A percentile compares a stretch with the other conserved stretches of the same genome.
These are phyloP conservation scores for Dillenia suffruticosa DNA, from an alignment of 164 flowering plant genomes.

Conservation along the genomic window DNA sequence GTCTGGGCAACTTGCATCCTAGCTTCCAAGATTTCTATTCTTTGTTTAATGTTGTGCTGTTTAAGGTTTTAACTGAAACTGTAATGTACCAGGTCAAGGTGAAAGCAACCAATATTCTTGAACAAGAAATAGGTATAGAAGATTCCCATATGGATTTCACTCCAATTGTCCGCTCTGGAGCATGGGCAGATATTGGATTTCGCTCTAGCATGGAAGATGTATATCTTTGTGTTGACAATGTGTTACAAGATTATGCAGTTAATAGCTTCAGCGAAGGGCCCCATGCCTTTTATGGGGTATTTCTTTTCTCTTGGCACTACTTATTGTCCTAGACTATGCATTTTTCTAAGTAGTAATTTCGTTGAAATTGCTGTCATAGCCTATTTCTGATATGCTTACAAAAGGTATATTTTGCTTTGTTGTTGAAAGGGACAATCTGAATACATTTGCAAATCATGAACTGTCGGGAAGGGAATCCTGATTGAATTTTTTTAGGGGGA, in stretches of 20 bases:
- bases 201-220: conserved; percentile 86
- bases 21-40: no score
- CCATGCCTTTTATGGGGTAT: conserved; percentile 90
- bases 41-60: not conserved
- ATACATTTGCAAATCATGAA: no score
- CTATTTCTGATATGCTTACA: no score
- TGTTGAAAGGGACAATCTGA: no score
- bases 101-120: conserved; percentile 31
- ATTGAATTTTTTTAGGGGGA: no score
- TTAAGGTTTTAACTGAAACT: conserved; percentile 9
- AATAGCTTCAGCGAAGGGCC: conserved; percentile 42
- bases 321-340: no score
- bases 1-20: no score
- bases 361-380: no score
- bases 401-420: no score
- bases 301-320: not conserved
- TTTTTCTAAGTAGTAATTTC: no score
- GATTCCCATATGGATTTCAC: conserved; percentile 38
- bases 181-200: conserved; percentile 81
- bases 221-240: conserved; percentile 66
- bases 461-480: no score
- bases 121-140: conserved; percentile 25
- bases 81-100: conserved; percentile 33
- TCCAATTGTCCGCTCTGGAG: conserved; percentile 91
- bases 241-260: conserved; percentile 43